Evolutionary conservation across 1,284 basidiomycete species (phyloP).

Genomic region (Fomitiporia mediterranea): DNA sequence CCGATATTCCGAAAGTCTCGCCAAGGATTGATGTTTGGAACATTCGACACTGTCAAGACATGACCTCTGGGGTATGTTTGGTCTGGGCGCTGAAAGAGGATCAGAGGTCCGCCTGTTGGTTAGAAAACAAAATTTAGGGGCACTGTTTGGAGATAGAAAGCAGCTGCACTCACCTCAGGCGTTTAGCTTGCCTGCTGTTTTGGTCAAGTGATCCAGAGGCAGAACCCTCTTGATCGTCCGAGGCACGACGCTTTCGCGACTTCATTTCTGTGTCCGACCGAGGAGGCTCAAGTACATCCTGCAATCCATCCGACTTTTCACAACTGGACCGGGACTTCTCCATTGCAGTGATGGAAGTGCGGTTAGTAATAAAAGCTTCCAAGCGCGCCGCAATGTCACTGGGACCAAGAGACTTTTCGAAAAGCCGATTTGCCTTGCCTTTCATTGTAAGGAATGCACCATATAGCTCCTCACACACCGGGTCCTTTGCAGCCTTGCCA

Average conservation of each 20-base stretch:
- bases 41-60: no score
- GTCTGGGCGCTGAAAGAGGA: no score
- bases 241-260: background rate
- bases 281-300: background rate
- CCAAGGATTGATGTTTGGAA: no score
- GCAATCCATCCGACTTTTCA: background rate
- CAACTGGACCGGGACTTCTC: no score
- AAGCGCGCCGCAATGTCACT: background rate
- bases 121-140: no score
- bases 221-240: background rate
- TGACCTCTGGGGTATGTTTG: no score
- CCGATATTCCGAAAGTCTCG: no score
- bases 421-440: slow-evolving; percentile 31
- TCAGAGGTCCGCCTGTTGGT: no score
- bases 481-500: slow-evolving; percentile 25
- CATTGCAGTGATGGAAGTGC: background rate
- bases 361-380: background rate
- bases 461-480: slow-evolving; percentile 26
- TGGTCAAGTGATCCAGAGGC: no score
- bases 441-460: slow-evolving; percentile 34
- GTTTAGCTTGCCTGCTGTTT: background rate
- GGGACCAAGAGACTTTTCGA: slow-evolving; percentile 9
- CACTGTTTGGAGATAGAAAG: no score
- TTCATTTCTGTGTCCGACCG: background rate
- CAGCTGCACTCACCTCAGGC: background rate